Evolutionary conservation across 2,329 filamentous ascomycete genomes (phyloP).

Genomic region (Xylaria sp.): DNA sequence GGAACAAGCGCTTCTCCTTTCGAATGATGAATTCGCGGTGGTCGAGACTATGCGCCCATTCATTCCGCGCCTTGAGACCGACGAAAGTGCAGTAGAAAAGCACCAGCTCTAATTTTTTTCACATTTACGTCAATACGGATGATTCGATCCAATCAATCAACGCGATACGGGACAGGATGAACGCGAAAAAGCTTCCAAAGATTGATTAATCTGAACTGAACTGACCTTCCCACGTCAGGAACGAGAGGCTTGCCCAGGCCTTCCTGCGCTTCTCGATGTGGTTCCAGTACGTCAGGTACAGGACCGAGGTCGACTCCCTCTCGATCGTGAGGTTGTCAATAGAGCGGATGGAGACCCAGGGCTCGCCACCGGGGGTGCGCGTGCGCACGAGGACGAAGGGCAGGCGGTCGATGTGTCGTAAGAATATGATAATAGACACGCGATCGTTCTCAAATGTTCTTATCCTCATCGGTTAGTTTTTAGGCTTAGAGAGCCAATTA

Average conservation of each 20-base stretch:
- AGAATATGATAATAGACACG: conserved; percentile 59
- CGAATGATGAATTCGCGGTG: conserved; percentile 54
- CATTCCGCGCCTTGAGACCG: conserved; percentile 59
- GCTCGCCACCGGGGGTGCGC: conserved; percentile 42
- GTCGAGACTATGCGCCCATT: conserved; percentile 50
- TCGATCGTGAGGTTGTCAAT: conserved; percentile 61
- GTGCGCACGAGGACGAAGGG: conserved; percentile 57
- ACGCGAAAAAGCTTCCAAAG: too few species aligned
- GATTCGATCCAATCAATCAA: background rate
- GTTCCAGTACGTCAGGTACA: conserved; percentile 61
- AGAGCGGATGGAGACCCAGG: conserved; percentile 56
- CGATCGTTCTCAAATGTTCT: conserved; percentile 62
- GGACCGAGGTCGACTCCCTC: conserved; percentile 51
- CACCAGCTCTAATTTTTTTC: conserved; percentile 55
- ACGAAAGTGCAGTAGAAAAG: conserved; percentile 65
- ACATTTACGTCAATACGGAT: conserved; percentile 21
- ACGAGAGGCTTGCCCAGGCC: conserved; percentile 61
- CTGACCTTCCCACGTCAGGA: conserved; percentile 66
- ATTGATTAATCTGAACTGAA: conserved; percentile 10
- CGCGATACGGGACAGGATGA: too few species aligned
- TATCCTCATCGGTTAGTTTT: conserved; percentile 8
- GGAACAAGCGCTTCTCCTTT: conserved; percentile 59
- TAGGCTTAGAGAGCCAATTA: too few species aligned
- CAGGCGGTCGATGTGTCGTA: conserved; percentile 50
- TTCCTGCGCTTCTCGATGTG: conserved; percentile 49